Conservation (phyloP, 345 rosid species). For the Clarkia xantiana region DNA sequence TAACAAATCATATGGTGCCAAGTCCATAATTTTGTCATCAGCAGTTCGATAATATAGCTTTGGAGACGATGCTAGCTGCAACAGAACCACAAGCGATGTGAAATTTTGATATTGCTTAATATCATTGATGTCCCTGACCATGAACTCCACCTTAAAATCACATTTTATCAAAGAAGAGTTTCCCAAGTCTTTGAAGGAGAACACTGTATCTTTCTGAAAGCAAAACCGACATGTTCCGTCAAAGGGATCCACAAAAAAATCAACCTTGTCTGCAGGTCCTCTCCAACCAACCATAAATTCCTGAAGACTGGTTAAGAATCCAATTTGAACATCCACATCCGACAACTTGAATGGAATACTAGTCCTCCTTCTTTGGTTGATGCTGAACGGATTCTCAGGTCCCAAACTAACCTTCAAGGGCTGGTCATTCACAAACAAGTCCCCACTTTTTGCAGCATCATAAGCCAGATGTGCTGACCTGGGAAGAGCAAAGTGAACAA, state of each 20-base stretch:
- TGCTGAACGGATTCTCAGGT: constrained; percentile 44
- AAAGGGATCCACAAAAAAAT: constrained; percentile 79
- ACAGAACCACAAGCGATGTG: constrained; percentile 27
- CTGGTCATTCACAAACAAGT: constrained; percentile 26
- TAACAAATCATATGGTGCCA: constrained; percentile 46
- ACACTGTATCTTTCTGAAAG: constrained; percentile 48
- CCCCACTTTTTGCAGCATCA: constrained; percentile 35
- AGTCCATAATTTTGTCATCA: constrained; percentile 48
- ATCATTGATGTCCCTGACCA: constrained; percentile 53
- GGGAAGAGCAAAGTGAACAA: constrained; percentile 63
- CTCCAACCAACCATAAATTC: constrained; percentile 62
- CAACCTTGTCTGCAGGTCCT: constrained; percentile 40
- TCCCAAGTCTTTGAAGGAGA: constrained; percentile 36
- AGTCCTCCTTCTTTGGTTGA: constrained; percentile 57
- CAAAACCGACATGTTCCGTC: constrained; percentile 60
- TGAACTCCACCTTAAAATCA: constrained; percentile 68
- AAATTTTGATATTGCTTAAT: constrained; percentile 28
- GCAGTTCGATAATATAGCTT: constrained; percentile 71
- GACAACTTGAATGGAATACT: constrained; percentile 39
- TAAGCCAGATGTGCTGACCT: constrained; percentile 25
- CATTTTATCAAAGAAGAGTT: constrained; percentile 53
- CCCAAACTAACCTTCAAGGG: constrained; percentile 60
- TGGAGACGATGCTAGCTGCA: constrained; percentile 72
- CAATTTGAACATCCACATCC: constrained; percentile 50
- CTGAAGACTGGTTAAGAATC: constrained; percentile 29